phyloP scores from a whole-genome alignment of 2,329 filamentous ascomycete species.

The Xylaria sp. region DNA sequence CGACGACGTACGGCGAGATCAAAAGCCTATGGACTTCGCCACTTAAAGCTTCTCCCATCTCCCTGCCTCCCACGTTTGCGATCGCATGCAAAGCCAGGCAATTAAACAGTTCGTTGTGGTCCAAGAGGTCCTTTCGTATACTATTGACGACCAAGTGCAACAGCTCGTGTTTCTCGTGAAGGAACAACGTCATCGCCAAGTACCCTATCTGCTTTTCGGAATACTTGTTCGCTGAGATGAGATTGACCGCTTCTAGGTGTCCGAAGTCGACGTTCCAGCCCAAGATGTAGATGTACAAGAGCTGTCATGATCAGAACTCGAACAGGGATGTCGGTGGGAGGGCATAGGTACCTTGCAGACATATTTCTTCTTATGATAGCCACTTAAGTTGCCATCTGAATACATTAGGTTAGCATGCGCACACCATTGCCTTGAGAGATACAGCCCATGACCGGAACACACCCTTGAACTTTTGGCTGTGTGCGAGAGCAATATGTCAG shows the following conservation, averaged over 20 bases:
- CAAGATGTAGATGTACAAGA: slow-evolving; percentile 98
- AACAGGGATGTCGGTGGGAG: slow-evolving; percentile 15
- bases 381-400: slow-evolving; percentile 84
- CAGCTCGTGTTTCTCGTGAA: slow-evolving; percentile 96
- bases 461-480: slow-evolving; percentile 92
- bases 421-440: slow-evolving; percentile 9
- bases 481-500: slow-evolving; percentile 34
- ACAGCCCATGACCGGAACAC: slow-evolving; percentile 42
- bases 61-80: slow-evolving; percentile 93
- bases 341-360: slow-evolving; percentile 83
- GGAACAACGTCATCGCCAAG: slow-evolving; percentile 93
- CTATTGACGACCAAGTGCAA: slow-evolving; percentile 97
- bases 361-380: slow-evolving; percentile 99
- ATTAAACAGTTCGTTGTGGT: slow-evolving; percentile 97
- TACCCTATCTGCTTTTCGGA: slow-evolving; percentile 99
- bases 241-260: slow-evolving; percentile 96
- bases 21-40: slow-evolving; percentile 91
- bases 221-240: slow-evolving; percentile 96
- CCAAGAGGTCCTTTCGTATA: slow-evolving; percentile 93
- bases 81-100: slow-evolving; percentile 96
- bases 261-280: slow-evolving; percentile 99
- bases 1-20: slow-evolving; percentile 82
- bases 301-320: slow-evolving; percentile 54
- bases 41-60: slow-evolving; percentile 96
- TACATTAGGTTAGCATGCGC: slow-evolving; percentile 40